phyloP scores from a whole-genome alignment of 352 stramenopile genomes.

The Aphanomyces stellatus region DNA sequence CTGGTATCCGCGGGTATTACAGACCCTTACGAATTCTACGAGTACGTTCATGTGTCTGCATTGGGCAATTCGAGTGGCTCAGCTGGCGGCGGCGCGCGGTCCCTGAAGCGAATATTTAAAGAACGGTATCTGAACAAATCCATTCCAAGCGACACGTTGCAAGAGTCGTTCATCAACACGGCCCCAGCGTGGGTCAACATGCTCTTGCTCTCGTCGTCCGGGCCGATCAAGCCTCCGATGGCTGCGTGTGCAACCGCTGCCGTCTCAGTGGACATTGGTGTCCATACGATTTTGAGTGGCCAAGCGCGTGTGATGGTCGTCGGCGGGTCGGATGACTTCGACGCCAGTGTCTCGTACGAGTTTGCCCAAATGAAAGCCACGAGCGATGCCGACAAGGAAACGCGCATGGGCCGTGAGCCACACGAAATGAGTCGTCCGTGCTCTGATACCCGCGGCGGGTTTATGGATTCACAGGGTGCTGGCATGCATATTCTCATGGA shows the following conservation, averaged over 20 bases:
- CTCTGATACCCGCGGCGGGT: constrained; percentile 59
- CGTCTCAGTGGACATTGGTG: constrained; percentile 78
- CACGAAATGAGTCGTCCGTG: constrained; percentile 77
- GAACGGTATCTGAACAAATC: constrained; percentile 50
- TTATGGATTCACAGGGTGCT: constrained; percentile 82
- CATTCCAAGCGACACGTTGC: constrained; percentile 59
- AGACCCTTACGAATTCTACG: constrained; percentile 85
- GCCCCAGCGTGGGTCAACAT: constrained; percentile 84
- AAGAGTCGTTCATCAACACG: constrained; percentile 84
- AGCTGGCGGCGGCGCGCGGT: constrained; percentile 67
- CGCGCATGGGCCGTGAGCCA: constrained; percentile 55
- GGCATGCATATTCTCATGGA: constrained; percentile 84
- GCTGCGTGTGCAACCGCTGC: constrained; percentile 75
- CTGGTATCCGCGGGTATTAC: constrained; percentile 67
- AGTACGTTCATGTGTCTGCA: constrained; percentile 84
- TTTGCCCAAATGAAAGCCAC: constrained; percentile 86
- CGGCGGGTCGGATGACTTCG: constrained; percentile 80
- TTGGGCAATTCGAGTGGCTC: constrained; percentile 75
- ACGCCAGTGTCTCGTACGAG: constrained; percentile 69
- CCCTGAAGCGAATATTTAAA: constrained; percentile 64
- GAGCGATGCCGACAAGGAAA: constrained; percentile 74
- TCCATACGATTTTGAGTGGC: constrained; percentile 78
- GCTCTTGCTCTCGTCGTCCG: constrained; percentile 72
- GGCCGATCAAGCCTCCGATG: constrained; percentile 80
- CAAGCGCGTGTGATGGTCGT: constrained; percentile 78